Conservation (phyloP, 768 basidiomycete species). For the Saitozyma sp. region DNA sequence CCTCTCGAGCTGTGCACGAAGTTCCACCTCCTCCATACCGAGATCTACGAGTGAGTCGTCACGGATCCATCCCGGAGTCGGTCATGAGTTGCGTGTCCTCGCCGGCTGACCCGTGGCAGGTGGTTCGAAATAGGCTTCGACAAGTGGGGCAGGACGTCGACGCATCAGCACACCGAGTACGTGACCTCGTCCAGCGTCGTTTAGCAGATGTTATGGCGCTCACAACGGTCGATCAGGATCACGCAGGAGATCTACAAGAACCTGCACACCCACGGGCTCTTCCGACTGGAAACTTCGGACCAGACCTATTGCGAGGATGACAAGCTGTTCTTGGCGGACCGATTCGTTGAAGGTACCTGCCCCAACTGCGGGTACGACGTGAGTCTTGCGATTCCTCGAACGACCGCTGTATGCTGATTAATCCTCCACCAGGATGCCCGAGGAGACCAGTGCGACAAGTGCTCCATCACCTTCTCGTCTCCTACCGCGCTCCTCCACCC, state of each 20-base stretch:
- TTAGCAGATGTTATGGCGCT: too few relatives aligned
- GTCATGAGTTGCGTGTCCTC: neutral
- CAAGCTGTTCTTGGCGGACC: conserved; percentile 91
- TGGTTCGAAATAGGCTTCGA: conserved; percentile 99
- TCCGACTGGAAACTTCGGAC: conserved; percentile 80
- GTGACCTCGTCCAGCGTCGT: conserved; percentile 44
- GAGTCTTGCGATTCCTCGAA: conserved; percentile 26
- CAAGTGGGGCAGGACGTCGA: conserved; percentile 92
- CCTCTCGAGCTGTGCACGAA: conserved; percentile 72
- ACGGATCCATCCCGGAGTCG: neutral
- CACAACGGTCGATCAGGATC: conserved; percentile 61
- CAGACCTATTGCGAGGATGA: conserved; percentile 96
- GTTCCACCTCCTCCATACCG: conserved; percentile 81
- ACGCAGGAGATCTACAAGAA: conserved; percentile 85
- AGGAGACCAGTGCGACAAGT: conserved; percentile 96
- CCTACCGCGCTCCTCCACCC: conserved; percentile 91
- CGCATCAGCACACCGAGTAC: conserved; percentile 82
- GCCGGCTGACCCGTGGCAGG: conserved; percentile 27
- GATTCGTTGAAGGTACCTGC: conserved; percentile 97
- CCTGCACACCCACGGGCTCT: conserved; percentile 70
- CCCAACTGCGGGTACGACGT: conserved; percentile 88
- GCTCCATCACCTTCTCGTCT: conserved; percentile 80
- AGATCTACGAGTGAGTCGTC: conserved; percentile 70
- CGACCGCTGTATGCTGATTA: neutral
- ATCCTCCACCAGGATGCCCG: conserved; percentile 71